A percentile compares a stretch with the other conserved stretches of the same genome.
phyloP scores from a whole-genome alignment of 2,329 filamentous ascomycete genomes.

The Trichoderma sp. region DNA sequence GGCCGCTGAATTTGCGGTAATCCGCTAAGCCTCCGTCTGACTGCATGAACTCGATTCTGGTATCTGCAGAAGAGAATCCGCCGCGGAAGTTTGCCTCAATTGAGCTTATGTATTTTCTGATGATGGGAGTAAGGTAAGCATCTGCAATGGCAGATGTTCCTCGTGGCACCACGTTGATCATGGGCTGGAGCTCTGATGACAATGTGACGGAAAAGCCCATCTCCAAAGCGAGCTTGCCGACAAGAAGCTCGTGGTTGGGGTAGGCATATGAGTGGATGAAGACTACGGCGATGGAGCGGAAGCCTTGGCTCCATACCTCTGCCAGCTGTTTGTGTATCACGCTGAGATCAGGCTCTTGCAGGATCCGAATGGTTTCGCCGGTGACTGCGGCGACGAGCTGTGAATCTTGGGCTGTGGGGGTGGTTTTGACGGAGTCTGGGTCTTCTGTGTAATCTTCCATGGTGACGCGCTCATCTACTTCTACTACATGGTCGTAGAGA shows the following conservation, averaged over 20 bases:
- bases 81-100: constrained; percentile 39
- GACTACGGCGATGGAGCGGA: constrained; percentile 54
- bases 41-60: constrained; percentile 72
- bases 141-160: constrained; percentile 44
- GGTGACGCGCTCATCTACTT: constrained; percentile 73
- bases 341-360: constrained; percentile 56
- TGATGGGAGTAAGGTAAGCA: constrained; percentile 44
- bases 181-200: constrained; percentile 40
- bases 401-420: constrained; percentile 48
- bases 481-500: constrained; percentile 67
- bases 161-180: constrained; percentile 46
- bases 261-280: constrained; percentile 69
- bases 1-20: constrained; percentile 63
- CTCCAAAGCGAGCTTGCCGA: constrained; percentile 36
- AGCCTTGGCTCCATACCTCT: constrained; percentile 59
- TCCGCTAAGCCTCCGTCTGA: constrained; percentile 53
- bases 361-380: constrained; percentile 65
- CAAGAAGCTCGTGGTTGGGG: constrained; percentile 54
- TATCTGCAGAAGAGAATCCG: constrained; percentile 31
- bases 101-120: constrained; percentile 35
- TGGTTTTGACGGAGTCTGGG: constrained; percentile 44
- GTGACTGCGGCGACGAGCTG: constrained; percentile 65
- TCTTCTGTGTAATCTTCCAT: constrained; percentile 73
- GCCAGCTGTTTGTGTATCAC: constrained; percentile 57
- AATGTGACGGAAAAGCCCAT: constrained; percentile 44